phyloP scores from a whole-genome alignment of 345 rosid genomes.

The Gossypium mustelinum region DNA sequence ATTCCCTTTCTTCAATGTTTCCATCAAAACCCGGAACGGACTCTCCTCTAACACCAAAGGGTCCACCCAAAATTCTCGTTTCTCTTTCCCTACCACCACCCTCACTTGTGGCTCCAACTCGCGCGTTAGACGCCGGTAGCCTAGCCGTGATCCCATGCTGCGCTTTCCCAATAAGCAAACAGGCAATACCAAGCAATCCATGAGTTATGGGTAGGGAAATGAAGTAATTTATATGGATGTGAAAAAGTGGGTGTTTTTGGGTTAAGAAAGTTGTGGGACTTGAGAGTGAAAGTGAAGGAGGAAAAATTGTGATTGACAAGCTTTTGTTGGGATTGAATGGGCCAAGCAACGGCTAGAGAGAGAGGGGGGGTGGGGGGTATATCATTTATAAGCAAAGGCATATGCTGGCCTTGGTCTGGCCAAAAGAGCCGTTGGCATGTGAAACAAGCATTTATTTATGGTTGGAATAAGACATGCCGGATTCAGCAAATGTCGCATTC shows the following conservation, averaged over 20 bases:
- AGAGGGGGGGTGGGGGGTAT: background rate
- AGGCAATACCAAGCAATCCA: constrained; percentile 72
- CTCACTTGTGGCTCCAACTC: constrained; percentile 34
- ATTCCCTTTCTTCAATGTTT: constrained; percentile 22
- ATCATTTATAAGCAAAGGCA: constrained; percentile 23
- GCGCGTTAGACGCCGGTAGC: constrained; percentile 37
- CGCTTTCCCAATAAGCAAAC: constrained; percentile 41
- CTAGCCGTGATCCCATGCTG: constrained; percentile 28
- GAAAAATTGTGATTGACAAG: constrained; percentile 15
- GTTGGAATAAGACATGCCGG: constrained; percentile 14
- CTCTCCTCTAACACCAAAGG: constrained; percentile 55
- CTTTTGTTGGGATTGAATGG: constrained; percentile 27
- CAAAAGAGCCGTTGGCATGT: constrained; percentile 19
- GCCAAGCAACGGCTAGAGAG: constrained; percentile 32
- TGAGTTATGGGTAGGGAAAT: constrained; percentile 2
- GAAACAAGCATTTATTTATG: background rate
- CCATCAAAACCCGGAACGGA: constrained; percentile 60
- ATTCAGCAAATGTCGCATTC: background rate
- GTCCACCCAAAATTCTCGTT: constrained; percentile 63
- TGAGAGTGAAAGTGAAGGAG: constrained; percentile 22
- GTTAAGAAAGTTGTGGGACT: background rate
- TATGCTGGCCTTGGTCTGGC: background rate
- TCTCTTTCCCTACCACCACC: constrained; percentile 84
- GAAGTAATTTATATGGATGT: background rate
- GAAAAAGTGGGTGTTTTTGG: background rate